Percentiles rank a stretch among this genome's conserved stretches.
phyloP scores from a whole-genome alignment of 2,329 filamentous ascomycete species.

The Ilyonectria destructans region DNA sequence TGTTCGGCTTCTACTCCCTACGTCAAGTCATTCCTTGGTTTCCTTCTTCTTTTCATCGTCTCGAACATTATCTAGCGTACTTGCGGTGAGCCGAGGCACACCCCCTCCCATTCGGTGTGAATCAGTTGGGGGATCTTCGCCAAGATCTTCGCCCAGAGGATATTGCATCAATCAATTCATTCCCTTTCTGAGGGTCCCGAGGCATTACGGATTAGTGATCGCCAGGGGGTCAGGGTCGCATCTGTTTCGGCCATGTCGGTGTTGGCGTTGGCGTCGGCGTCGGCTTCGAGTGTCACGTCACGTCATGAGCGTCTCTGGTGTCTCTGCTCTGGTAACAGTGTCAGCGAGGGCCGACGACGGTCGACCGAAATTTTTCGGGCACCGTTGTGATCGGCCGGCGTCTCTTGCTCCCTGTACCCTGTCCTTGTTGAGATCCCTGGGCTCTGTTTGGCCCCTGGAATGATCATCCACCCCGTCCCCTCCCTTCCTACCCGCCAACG shows the following conservation, averaged over 20 bases:
- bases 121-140: slow-evolving; percentile 2
- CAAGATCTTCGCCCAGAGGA: slow-evolving; percentile 25
- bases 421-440: background rate
- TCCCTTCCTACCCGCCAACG: background rate
- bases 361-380: slow-evolving; percentile 49
- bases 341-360: slow-evolving; percentile 30
- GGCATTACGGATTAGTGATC: slow-evolving; percentile 46
- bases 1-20: background rate
- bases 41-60: background rate
- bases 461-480: slow-evolving; percentile 20
- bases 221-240: slow-evolving; percentile 40
- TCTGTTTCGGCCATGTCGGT: slow-evolving; percentile 2
- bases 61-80: background rate
- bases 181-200: slow-evolving; percentile 10
- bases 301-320: slow-evolving; percentile 8
- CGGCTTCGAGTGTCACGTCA: slow-evolving; percentile 28
- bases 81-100: background rate
- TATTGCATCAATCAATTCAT: slow-evolving; percentile 16
- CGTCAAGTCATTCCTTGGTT: background rate
- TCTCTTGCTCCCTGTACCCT: slow-evolving; percentile 9
- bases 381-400: slow-evolving; percentile 41
- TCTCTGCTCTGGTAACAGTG: slow-evolving; percentile 8
- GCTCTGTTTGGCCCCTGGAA: slow-evolving; percentile 21
- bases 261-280: slow-evolving; percentile 16
- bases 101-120: background rate